Evolutionary conservation across 2,329 filamentous ascomycete genomes (phyloP), one percentile per base, ranked within the genome.

Genomic region (Hypoxylon sp.): DNA sequence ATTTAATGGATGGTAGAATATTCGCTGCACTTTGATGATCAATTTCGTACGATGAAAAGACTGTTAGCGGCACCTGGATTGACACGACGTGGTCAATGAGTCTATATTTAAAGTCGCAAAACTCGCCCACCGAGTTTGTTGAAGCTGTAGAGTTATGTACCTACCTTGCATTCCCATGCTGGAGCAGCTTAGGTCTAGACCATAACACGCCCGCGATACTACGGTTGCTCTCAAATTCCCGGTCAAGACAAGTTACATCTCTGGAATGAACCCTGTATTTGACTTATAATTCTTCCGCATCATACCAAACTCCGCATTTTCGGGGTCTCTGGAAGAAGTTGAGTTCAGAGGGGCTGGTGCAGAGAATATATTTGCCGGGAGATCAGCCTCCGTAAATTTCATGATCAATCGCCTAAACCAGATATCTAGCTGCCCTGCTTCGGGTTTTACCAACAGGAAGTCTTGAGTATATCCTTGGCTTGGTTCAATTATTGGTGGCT

Each of bases 391-490:
- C 63, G 63, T 16, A 48, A 34, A 54, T 52, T 41, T 48, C 52
- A 47, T n/a, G 23, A 21, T 27, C 51, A 63, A 63, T 69, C 66
- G 63, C 58, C 66, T 66, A 69, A 69, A 69, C 47, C 21, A 47
- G 53, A 27, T 14, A n/a, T 61, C 11, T 37, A 47, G 32, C 43
- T 61, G 21, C 3, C 39, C 16, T 48, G 21, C 7, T 30, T 39
- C 37, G 19, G 41, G 29, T 37, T 47, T 19, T 41, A 39, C 55
- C 25, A 32, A 55, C 8, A 32, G 29, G 41, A 50, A 46, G 50
- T 19, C 37, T 53, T 34, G 30, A 47, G n/a, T 30, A 5, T 39
- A 41, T 53, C 39, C 29, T 51, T 56, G 32, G 30, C 47, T 21
- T 9, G 9, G 11, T 50, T 48, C 3, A 5, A 48, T 59, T 25